Evolutionary conservation across 2,329 filamentous ascomycete species (phyloP), one percentile per base, ranked within the genome.

Genomic region (Cordyceps tenuipes): DNA sequence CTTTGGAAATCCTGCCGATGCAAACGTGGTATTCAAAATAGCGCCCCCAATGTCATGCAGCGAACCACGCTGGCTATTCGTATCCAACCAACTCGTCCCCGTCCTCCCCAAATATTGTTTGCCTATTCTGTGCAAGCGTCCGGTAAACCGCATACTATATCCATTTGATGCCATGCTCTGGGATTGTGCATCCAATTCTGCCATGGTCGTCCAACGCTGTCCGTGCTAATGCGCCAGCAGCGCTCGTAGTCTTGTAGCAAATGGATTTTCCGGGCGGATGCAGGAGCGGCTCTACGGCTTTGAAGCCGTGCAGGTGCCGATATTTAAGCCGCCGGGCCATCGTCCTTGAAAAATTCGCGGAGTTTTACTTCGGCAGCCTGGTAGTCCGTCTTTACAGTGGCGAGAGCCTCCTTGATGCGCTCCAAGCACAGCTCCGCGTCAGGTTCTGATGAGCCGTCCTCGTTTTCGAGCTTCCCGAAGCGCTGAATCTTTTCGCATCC

Each of bases 401-500:
- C 76, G 63, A 97, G 81, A 8, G 86, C 90, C 49, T 85, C 82
- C 65, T 79, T 79, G 68, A 96, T 90, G 63, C 83, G 84, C 63
- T 82, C 74, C 41, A 97, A 78, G 68, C 87, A 91, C 53, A 84
- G 76, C 3, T 85, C 77, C 62, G 87, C 79, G 67, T 95, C 85
- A 2, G 78, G 76, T 70, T 90, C 85, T 60, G 79, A 76, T 6
- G 79, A 81, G 47, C 91, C 91, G 48, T 89, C 87, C 62, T 90
- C 83, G 66, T 93, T 91, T 75, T 92, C 90, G 68, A 83, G 80
- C 68, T 89, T 88, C 66, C 93, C 93, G 72, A 87, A 95, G 70
- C 96, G 88, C 75, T 99, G 93, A 68, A 99, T 97, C 79, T 95
- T 91, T 76, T 97, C 92, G 77, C 94, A 99, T 63, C 85, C 88